Conservation (phyloP, 2,329 filamentous ascomycete genomes). For the Bimuria novae-zelandiae region DNA sequence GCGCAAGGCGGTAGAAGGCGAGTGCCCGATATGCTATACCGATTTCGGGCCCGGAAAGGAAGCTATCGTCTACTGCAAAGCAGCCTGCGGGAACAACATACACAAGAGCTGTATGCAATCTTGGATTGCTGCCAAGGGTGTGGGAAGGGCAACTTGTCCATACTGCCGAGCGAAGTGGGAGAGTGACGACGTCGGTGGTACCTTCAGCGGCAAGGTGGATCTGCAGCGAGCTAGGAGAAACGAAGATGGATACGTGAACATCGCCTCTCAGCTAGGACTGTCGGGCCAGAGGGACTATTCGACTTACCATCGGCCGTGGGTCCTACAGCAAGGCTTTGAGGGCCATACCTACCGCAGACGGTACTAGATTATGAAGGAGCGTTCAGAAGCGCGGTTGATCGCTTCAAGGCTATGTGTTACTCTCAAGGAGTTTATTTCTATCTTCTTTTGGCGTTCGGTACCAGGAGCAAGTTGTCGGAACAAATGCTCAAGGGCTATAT, state of each 20-base stretch:
- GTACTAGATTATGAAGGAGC: background rate
- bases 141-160: slow-evolving; percentile 59
- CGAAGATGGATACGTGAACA: slow-evolving; percentile 65
- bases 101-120: slow-evolving; percentile 61
- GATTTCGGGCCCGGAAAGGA: slow-evolving; percentile 44
- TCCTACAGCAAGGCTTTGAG: slow-evolving; percentile 13
- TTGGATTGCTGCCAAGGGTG: slow-evolving; percentile 48
- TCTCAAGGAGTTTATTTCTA: no score
- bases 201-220: slow-evolving; percentile 49
- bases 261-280: slow-evolving; percentile 65
- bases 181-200: slow-evolving; percentile 45
- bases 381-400: background rate
- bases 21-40: slow-evolving; percentile 63
- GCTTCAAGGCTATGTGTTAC: background rate
- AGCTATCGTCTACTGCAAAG: slow-evolving; percentile 58
- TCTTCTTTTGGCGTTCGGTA: no score
- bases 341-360: background rate
- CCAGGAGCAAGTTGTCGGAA: no score
- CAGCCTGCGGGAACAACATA: slow-evolving; percentile 66
- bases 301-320: slow-evolving; percentile 34
- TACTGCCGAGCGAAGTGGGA: slow-evolving; percentile 65
- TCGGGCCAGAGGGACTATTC: slow-evolving; percentile 51
- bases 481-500: no score
- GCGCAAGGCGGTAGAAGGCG: slow-evolving; percentile 63
- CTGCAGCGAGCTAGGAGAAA: slow-evolving; percentile 49